Evolutionary conservation across 352 stramenopile genomes (phyloP), one percentile per base, ranked within the genome.

Genomic region (Pythium dissotocum): DNA sequence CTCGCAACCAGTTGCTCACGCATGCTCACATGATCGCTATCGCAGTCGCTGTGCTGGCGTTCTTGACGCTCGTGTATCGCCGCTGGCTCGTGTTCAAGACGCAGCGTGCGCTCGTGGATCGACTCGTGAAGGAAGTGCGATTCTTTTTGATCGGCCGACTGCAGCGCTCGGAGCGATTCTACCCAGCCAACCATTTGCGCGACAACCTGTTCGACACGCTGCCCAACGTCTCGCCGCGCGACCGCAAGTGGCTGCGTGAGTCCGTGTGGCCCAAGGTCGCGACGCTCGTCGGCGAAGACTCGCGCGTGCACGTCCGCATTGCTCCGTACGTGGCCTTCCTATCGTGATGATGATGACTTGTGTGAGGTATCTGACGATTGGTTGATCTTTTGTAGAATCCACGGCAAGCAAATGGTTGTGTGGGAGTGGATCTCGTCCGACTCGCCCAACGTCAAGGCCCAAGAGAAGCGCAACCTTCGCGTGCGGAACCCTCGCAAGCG

Each of bases 91-190:
- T 88, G n/a, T 76, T 75, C 28, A 79, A 78, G 21, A 77, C 76
- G 21, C 75, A 88, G 65, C 75, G 75, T 6, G 67, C 77, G 54
- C 61, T 92, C 6, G 68, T 87, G 7, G 82, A 90, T 62, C 79
- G 83, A 0, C 79, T 90, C 26, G 77, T 89, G 28, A 90, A 88
- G 59, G 83, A 92, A 67, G 83, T 88, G 51, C 83, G 83, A 24
- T 90, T 82, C 33, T 82, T 80, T 52, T 64, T 92, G 38, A 59
- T 92, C 13, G 70, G 77, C 49, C 78, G 81, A 35, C 79, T 77
- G 13, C 68, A 73, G 6, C 64, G 63, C 4, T 38, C 75, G 0
- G 70, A 89, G 55, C 73, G 71, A 5, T 80, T 73, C 30, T 92
- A 89, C 42, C 78, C 81, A 3, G 78, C 77, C 4, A 79, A 85